phyloP scores from a whole-genome alignment of 164 flowering plant genomes.

The Nymphaea thermarum region DNA sequence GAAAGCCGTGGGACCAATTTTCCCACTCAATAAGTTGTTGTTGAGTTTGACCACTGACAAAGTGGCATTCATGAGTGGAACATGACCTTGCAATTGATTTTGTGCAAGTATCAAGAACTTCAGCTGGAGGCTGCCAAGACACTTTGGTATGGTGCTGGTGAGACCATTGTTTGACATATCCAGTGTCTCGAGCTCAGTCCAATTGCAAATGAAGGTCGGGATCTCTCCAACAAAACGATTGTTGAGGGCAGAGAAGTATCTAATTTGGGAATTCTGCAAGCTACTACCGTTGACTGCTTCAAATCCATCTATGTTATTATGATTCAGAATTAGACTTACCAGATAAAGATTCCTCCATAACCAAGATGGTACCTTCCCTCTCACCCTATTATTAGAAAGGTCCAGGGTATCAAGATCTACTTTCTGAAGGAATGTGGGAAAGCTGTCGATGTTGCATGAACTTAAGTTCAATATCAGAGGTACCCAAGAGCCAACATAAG shows the following conservation, averaged over 20 bases:
- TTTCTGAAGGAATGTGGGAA: constrained; percentile 22
- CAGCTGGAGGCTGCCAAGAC: not conserved
- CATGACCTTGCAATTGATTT: too few species aligned
- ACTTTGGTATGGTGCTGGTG: constrained; percentile 32
- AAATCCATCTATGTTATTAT: constrained; percentile 29
- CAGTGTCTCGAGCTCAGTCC: constrained; percentile 25
- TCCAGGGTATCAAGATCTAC: constrained; percentile 21
- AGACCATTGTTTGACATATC: constrained; percentile 36
- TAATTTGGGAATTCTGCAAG: not conserved
- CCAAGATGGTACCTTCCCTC: too few species aligned
- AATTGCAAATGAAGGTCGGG: constrained; percentile 35
- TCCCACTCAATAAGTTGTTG: constrained; percentile 32
- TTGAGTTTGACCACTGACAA: constrained; percentile 5
- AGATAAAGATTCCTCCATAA: too few species aligned
- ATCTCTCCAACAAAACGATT: constrained; percentile 25
- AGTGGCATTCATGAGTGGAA: too few species aligned
- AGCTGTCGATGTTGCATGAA: constrained; percentile 21
- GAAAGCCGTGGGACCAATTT: constrained; percentile 32
- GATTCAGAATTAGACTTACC: too few species aligned
- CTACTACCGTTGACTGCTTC: not conserved
- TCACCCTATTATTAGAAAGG: constrained; percentile 19
- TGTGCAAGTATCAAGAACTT: too few species aligned
- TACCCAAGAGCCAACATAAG: not conserved
- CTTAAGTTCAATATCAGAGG: constrained; percentile 21
- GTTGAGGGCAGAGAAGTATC: constrained; percentile 11